phyloP scores from a whole-genome alignment of 2,329 filamentous ascomycete species.

The Sporothrix pseudoabietina region DNA sequence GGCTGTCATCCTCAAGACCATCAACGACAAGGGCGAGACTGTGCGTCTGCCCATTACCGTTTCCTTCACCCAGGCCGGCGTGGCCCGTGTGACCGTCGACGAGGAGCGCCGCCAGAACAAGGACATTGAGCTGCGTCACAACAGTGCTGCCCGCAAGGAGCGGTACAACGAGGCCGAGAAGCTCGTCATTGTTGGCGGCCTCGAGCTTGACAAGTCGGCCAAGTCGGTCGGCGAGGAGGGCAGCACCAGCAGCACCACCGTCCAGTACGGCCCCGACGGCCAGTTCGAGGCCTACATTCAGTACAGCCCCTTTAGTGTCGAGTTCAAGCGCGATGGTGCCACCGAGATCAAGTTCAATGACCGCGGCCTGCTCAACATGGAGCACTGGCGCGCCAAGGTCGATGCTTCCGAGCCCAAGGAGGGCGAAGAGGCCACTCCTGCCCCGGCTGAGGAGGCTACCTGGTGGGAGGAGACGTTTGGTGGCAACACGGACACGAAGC shows the following conservation, averaged over 20 bases:
- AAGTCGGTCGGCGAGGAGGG: conserved; percentile 71
- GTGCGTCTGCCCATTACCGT: conserved; percentile 81
- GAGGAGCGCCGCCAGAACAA: conserved; percentile 88
- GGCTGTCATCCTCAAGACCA: conserved; percentile 78
- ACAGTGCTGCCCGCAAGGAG: conserved; percentile 83
- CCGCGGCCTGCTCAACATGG: conserved; percentile 85
- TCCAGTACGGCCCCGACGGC: conserved; percentile 76
- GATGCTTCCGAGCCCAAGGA: conserved; percentile 63
- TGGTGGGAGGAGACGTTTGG: conserved; percentile 99
- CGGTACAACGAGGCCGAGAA: conserved; percentile 89
- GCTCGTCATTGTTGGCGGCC: conserved; percentile 82
- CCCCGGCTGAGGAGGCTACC: conserved; percentile 75
- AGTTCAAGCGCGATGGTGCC: conserved; percentile 81
- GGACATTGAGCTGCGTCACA: conserved; percentile 82
- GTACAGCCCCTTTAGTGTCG: conserved; percentile 79
- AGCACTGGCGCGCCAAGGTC: conserved; percentile 91
- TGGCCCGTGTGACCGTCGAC: conserved; percentile 83
- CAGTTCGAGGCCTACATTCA: conserved; percentile 81
- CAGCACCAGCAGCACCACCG: conserved; percentile 68
- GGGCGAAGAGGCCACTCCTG: conserved; percentile 47
- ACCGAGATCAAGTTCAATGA: conserved; percentile 88
- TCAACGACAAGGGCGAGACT: conserved; percentile 65
- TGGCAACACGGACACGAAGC: conserved; percentile 92
- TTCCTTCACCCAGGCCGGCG: conserved; percentile 86
- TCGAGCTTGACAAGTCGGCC: conserved; percentile 71